A percentile compares a stretch with the other conserved stretches of the same genome.
Evolutionary conservation across 83 land plant species (phyloP).

Genomic region (Larix sibirica): DNA sequence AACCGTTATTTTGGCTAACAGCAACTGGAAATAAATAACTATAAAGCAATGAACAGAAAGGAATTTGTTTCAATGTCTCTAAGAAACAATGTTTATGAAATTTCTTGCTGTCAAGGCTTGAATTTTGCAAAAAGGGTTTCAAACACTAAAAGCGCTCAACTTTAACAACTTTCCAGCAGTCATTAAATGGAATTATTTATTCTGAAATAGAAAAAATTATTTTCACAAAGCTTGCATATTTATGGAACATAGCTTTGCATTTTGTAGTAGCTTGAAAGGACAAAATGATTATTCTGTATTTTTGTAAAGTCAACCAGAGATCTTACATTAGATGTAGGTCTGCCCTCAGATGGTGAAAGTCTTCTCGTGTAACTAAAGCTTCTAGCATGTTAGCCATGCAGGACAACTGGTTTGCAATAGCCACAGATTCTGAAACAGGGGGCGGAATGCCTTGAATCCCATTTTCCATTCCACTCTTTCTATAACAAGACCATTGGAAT

Average conservation of each 20-base stretch:
- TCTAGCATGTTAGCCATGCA: background rate
- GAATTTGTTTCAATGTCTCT: background rate
- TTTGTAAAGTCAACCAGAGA: background rate
- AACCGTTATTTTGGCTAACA: background rate
- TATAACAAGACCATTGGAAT: background rate
- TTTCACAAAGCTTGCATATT: background rate
- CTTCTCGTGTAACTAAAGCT: background rate
- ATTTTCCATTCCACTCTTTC: background rate
- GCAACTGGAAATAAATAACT: background rate
- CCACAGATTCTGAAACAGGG: background rate
- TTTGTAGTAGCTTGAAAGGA: background rate
- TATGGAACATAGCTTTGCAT: background rate
- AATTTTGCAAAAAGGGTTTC: too few species aligned
- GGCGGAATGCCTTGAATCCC: background rate
- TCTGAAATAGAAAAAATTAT: background rate
- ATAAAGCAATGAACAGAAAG: background rate
- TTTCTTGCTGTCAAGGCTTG: too few species aligned
- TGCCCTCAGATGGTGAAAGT: background rate
- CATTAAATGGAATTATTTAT: too few species aligned
- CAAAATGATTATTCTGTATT: background rate
- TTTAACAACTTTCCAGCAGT: too few species aligned
- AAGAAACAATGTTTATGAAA: too few species aligned
- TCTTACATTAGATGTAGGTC: slow-evolving; percentile 3
- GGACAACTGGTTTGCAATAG: background rate
- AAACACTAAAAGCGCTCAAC: too few species aligned